phyloP scores from a whole-genome alignment of 2,329 filamentous ascomycete species.

The Aspergillus aculeatus region DNA sequence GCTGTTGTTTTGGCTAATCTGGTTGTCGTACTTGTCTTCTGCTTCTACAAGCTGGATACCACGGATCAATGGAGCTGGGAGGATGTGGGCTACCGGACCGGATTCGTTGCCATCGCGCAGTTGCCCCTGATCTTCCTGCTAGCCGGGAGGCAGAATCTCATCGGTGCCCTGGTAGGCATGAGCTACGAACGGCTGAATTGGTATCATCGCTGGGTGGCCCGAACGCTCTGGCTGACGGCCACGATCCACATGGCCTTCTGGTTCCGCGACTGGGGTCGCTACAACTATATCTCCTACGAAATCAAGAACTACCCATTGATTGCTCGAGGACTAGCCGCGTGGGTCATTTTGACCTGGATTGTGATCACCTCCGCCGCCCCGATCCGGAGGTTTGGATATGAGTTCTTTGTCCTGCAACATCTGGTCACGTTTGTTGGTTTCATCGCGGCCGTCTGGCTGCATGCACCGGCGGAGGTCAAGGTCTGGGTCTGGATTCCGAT shows the following conservation, averaged over 20 bases:
- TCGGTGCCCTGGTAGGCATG: constrained; percentile 48
- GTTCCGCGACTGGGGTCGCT: constrained; percentile 53
- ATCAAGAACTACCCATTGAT: constrained; percentile 50
- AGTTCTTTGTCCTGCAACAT: constrained; percentile 56
- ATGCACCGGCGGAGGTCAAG: constrained; percentile 46
- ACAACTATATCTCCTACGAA: constrained; percentile 51
- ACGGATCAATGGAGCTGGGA: constrained; percentile 53
- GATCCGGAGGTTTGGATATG: constrained; percentile 51
- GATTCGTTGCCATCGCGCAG: constrained; percentile 54
- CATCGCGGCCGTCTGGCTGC: constrained; percentile 49
- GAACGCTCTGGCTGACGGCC: constrained; percentile 53
- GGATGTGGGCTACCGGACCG: constrained; percentile 56
- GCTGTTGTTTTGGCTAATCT: constrained; percentile 44
- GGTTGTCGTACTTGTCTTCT: constrained; percentile 53
- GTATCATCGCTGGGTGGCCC: constrained; percentile 53
- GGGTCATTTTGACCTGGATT: constrained; percentile 53
- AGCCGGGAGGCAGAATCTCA: constrained; percentile 56
- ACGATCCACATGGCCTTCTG: constrained; percentile 58
- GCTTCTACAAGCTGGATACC: constrained; percentile 56
- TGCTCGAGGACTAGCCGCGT: constrained; percentile 53
- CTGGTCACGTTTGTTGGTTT: constrained; percentile 53
- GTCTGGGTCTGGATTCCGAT: constrained; percentile 50
- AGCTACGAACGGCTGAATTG: constrained; percentile 54
- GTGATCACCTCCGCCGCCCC: constrained; percentile 52
- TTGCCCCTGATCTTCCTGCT: constrained; percentile 57